These are phyloP conservation scores for Logfia minima DNA, from an alignment of 129 eudicot genomes.

Conservation along the genomic window DNA sequence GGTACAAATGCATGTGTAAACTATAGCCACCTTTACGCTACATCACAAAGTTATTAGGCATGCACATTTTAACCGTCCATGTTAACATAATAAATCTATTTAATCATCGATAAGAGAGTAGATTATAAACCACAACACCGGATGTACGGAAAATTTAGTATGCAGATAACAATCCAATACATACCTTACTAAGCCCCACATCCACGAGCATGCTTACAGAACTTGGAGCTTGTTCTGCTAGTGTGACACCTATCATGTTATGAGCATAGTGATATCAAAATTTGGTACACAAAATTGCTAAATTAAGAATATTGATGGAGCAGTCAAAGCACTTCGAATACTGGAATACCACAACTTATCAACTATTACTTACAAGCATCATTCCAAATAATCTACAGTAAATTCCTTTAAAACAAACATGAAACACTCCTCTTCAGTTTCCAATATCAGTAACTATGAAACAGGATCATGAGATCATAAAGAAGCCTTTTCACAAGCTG, in stretches of 20 bases:
- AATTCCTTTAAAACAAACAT: neutral
- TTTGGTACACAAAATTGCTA: conserved; percentile 14
- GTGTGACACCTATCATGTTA: conserved; percentile 60
- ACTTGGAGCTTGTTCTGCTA: conserved; percentile 48
- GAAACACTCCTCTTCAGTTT: neutral
- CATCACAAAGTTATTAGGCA: conserved; percentile 3
- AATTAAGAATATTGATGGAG: neutral
- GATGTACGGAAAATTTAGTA: conserved; percentile 15
- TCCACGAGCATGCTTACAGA: conserved; percentile 70
- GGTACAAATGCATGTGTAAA: conserved; percentile 6
- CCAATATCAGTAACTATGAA: neutral
- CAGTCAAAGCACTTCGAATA: neutral
- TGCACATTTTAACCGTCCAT: neutral
- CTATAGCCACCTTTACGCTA: conserved; percentile 4
- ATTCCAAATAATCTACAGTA: neutral
- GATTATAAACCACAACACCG: conserved; percentile 18
- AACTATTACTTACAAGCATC: neutral
- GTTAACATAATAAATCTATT: conserved; percentile 10
- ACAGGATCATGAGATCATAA: conserved; percentile 13
- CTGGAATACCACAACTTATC: neutral
- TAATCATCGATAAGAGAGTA: neutral
- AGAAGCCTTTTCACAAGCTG: conserved; percentile 6
- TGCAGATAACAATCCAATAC: conserved; percentile 2
- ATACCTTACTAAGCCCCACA: conserved; percentile 91
- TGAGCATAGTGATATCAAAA: conserved; percentile 11